A percentile compares a stretch with the other conserved stretches of the same genome.
Evolutionary conservation across 768 basidiomycete species (phyloP).

Genomic region (Boletus sensibilis): DNA sequence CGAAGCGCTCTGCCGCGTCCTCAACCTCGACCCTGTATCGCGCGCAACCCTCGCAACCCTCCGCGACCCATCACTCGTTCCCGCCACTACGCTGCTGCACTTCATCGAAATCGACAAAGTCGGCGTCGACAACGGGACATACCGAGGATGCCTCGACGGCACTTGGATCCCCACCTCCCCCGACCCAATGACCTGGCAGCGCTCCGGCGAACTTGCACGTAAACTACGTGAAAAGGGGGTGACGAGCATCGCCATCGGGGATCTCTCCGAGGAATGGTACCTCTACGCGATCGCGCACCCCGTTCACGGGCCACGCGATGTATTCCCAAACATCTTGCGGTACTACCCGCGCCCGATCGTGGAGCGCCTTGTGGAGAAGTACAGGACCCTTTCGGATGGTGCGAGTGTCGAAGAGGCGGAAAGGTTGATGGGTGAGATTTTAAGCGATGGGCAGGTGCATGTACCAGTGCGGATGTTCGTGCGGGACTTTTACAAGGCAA

Average conservation of each 20-base stretch:
- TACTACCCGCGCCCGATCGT: conserved; percentile 57
- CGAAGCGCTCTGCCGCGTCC: conserved; percentile 54
- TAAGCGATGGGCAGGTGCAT: conserved; percentile 64
- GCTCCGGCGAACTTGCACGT: conserved; percentile 54
- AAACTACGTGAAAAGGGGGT: conserved; percentile 58
- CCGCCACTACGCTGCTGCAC: conserved; percentile 50
- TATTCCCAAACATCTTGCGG: conserved; percentile 55
- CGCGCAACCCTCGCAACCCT: conserved; percentile 51
- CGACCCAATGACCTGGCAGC: conserved; percentile 69
- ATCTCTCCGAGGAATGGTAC: conserved; percentile 75
- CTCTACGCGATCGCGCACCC: conserved; percentile 72
- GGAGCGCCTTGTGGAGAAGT: conserved; percentile 43
- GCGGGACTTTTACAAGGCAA: conserved; percentile 52
- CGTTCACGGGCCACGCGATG: conserved; percentile 47
- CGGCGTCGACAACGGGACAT: conserved; percentile 57
- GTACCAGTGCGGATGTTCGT: conserved; percentile 62
- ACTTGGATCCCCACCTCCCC: conserved; percentile 55
- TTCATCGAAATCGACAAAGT: conserved; percentile 58
- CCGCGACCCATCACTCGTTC: conserved; percentile 46
- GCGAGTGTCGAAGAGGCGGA: conserved; percentile 44
- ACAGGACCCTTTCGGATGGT: conserved; percentile 40
- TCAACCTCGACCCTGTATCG: conserved; percentile 53
- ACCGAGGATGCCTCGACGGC: conserved; percentile 62
- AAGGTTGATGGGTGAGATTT: conserved; percentile 55
- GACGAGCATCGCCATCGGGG: conserved; percentile 61